These are phyloP conservation scores for Aspergillus calidoustus DNA, from an alignment of 2,329 filamentous ascomycete species.

Conservation along the genomic window DNA sequence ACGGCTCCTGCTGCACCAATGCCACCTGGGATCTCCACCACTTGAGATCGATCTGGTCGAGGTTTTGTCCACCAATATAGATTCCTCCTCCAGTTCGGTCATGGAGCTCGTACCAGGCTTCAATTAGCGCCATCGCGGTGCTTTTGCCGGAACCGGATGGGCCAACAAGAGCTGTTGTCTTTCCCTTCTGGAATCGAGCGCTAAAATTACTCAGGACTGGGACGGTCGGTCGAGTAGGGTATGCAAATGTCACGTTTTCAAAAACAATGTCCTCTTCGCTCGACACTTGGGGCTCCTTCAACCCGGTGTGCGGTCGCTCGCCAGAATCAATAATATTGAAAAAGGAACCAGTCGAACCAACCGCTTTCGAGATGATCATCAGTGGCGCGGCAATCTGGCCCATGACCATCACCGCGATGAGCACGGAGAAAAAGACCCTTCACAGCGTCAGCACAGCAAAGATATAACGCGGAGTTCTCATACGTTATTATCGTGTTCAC, in stretches of 20 bases:
- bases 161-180: constrained; percentile 52
- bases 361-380: background rate
- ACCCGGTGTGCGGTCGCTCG: background rate
- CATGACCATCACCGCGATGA: background rate
- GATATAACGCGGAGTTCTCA: background rate
- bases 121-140: constrained; percentile 45
- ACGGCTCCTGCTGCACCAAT: constrained; percentile 58
- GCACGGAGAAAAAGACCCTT: background rate
- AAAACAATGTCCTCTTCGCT: constrained; percentile 19
- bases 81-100: constrained; percentile 30
- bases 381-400: background rate
- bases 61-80: constrained; percentile 32
- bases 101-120: constrained; percentile 42
- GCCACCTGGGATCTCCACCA: constrained; percentile 41
- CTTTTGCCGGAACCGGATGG: constrained; percentile 59
- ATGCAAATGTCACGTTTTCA: constrained; percentile 40
- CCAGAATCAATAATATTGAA: background rate
- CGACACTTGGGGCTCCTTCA: background rate
- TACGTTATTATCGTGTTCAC: background rate
- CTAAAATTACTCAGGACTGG: constrained; percentile 39
- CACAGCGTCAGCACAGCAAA: background rate
- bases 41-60: constrained; percentile 38
- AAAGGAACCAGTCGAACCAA: background rate
- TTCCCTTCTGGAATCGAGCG: constrained; percentile 37
- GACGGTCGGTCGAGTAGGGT: constrained; percentile 41